Conservation (phyloP, 202 grass and related monocot species). For the Schoenoplectus tabernaemontani region DNA sequence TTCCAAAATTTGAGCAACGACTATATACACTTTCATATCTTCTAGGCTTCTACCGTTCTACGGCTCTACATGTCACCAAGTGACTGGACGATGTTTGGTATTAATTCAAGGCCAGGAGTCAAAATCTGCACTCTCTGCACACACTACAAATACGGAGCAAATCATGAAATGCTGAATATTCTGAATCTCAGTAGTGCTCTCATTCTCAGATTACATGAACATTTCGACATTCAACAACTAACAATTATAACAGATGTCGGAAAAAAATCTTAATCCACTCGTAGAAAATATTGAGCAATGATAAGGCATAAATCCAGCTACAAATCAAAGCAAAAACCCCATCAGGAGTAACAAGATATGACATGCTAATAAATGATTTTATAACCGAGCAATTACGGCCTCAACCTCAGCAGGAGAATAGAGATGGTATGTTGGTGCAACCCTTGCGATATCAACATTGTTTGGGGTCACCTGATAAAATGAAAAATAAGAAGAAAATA, state of each 20-base stretch:
- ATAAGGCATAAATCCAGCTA: slow-evolving; percentile 18
- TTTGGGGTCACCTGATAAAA: slow-evolving; percentile 64
- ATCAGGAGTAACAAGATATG: slow-evolving; percentile 8
- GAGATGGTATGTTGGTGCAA: slow-evolving; percentile 67
- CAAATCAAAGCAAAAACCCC: slow-evolving; percentile 1
- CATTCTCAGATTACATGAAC: background rate
- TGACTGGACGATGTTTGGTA: background rate
- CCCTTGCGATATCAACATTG: slow-evolving; percentile 78
- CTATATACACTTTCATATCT: no score
- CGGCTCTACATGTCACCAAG: background rate
- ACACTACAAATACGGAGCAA: background rate
- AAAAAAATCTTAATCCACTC: background rate
- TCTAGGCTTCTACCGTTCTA: no score
- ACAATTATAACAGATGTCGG: background rate
- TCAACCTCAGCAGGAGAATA: slow-evolving; percentile 72
- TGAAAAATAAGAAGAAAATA: background rate
- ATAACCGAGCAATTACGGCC: slow-evolving; percentile 63
- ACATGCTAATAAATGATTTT: slow-evolving; percentile 28
- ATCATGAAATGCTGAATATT: background rate
- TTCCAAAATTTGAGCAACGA: no score
- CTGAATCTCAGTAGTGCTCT: background rate
- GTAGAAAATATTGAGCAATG: background rate
- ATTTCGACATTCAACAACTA: background rate
- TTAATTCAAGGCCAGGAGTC: background rate
- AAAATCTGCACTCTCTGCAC: background rate